Base-by-base conservation (phyloP, 495 filamentous ascomycete species). In the Aspergillus baeticus region DNA sequence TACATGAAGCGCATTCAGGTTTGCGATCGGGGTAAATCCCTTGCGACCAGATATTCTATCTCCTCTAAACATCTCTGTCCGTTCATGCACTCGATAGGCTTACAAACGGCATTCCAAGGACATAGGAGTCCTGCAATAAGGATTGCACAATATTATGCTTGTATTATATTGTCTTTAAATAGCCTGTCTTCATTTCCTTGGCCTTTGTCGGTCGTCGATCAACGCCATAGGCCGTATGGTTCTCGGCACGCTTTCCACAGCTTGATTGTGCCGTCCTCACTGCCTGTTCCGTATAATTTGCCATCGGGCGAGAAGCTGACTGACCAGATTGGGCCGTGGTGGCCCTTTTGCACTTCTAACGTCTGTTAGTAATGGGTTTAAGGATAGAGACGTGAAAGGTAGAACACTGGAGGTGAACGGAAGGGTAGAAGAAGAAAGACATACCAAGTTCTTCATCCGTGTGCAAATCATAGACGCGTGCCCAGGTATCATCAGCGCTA, bases 231-330 rank as follows among this genome's bases (percentile, higher is more conserved):
- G 22, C 87, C 87, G 65, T 88, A 89, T 10, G 81, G 76, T 21
- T 87, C 86, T 17, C 76, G 72, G 57, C 84, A 84, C 31, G 85
- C 86, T 71, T 90, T 90, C 86, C 87, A 89, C 77, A 98, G 77
- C 72, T 98, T 98, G 66, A 98, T 92, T 0, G 94, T 98, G 38
- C 94, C 94, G 68, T 98, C 94, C 64, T 98, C 94, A 38, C 92
- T 96, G 22, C 92, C 94, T 1, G 95, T 98, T 7, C 91, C 93
- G 69, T 96, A 98, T 11, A 98, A 73, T 69, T 93, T 96, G 23
- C 91, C 92, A 69, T 98, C 92, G 1, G 94, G 94, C 10, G 90
- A 93, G 74, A 98, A 98, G 51, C 85, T 86, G 49, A 95, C 82
- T 17, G 89, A 94, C 95, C 94, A 98, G 54, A 98, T 92, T 10